Evolutionary conservation across 371 early-diverging fungal genomes (phyloP).

Genomic region (Blastocladiella emersonii): DNA sequence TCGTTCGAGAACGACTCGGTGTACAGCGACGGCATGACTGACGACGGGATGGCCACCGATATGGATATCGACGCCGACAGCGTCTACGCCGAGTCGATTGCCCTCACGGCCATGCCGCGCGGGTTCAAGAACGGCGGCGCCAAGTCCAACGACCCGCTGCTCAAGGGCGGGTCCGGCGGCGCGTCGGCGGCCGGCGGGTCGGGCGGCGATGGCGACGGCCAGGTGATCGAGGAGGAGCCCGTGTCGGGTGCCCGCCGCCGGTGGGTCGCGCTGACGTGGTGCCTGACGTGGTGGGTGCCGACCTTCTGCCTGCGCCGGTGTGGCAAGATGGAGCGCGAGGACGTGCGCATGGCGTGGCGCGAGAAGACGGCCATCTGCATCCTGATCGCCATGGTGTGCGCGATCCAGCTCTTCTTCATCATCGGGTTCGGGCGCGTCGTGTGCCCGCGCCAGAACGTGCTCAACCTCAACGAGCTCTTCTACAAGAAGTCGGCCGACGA

Average conservation of each 20-base stretch:
- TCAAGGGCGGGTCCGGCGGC: not conserved
- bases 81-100: not conserved
- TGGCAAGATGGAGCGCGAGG: slow-evolving; percentile 58
- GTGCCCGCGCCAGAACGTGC: slow-evolving; percentile 40
- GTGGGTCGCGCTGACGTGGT: slow-evolving; percentile 56
- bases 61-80: not conserved
- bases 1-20: not conserved
- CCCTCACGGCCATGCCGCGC: not conserved
- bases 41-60: not conserved
- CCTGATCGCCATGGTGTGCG: slow-evolving; percentile 43
- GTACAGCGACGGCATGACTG: slow-evolving; percentile 3
- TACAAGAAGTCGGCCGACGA: not conserved
- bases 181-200: not conserved
- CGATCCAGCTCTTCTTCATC: slow-evolving; percentile 36
- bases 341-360: slow-evolving; percentile 85
- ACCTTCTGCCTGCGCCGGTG: slow-evolving; percentile 36
- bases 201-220: not conserved
- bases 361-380: slow-evolving; percentile 75
- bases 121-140: not conserved
- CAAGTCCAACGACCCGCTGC: not conserved
- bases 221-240: not conserved
- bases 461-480: not conserved
- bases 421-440: slow-evolving; percentile 36
- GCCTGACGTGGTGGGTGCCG: slow-evolving; percentile 64
- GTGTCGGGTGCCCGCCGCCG: slow-evolving; percentile 23